Base-by-base conservation (phyloP, 2,329 filamentous ascomycete species). In the Aspergillus fumigatus region DNA sequence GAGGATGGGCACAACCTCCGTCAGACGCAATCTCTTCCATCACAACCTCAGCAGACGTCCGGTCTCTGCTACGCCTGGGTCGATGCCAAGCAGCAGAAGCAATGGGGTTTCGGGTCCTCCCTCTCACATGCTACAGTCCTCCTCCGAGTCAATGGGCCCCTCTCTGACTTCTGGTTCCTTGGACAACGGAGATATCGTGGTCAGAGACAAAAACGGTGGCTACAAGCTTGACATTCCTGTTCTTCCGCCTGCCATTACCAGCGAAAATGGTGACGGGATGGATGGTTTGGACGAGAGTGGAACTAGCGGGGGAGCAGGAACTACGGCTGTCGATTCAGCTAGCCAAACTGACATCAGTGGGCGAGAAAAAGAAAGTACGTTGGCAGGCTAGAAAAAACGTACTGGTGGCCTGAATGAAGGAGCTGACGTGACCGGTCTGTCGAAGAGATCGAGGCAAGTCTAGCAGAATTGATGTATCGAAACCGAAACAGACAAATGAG, bases 281-380 rank as follows among this genome's bases (percentile, higher is more conserved):
- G 76, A 77, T 45, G 73, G 71, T 25, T 70, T 70, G 17, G 76
- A 81, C 17, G 81, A 83, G 53, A 80, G 82, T 62, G 67, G 80
- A 80, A 51, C 75, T 75, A 56, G 80, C 78, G 25, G 73, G 82
- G 49, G 87, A 27, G 57, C 61, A 86, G 63, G 82, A 86, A 54
- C 79, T 77, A 59, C 77, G 79, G 65, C 84, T 83, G 70, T 80
- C 71, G 57, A 83, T 48, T 54, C 86, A 68, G 82, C 80, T 80
- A 77, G 55, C 23, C 62, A 62, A 43, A 61, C 62, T 17, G 70
- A 67, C 19, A 62, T 68, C 10, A 65, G 60, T 54, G 69, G 65
- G 56, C 66, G 66, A 47, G 71, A 76, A 55, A 75, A 73, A 70
- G 72, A 76, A 51, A 73, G 75, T 77, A 72, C 48, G 75, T 65